A percentile compares a stretch with the other conserved stretches of the same genome.
These are phyloP conservation scores for Pseudonitzschia multiseries DNA, from an alignment of 108 stramenopile species.

Conservation along the genomic window DNA sequence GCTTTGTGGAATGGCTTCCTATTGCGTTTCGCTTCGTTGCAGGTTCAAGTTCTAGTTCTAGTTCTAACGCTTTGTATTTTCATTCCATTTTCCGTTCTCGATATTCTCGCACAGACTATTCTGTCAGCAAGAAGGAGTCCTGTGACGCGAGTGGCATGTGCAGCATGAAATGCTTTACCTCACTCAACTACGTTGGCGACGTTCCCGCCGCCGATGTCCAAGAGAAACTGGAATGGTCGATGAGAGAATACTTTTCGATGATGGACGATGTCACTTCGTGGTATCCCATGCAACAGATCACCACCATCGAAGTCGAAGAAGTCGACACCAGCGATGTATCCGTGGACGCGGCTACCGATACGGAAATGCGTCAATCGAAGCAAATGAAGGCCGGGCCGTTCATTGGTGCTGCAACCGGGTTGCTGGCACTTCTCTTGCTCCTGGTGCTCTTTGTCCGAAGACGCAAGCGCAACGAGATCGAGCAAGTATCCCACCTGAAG, in stretches of 20 bases:
- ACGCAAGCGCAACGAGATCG: slow-evolving; percentile 15
- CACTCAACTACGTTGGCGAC: background rate
- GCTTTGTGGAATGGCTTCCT: too few species aligned
- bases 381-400: slow-evolving; percentile 26
- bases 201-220: background rate
- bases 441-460: slow-evolving; percentile 32
- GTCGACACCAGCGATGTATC: background rate
- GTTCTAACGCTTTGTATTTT: too few species aligned
- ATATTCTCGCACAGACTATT: too few species aligned
- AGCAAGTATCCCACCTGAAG: slow-evolving; percentile 35
- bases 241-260: slow-evolving; percentile 1
- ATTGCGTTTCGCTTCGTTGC: too few species aligned
- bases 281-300: background rate
- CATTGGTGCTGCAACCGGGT: slow-evolving; percentile 36
- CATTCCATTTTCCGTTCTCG: background rate
- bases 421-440: slow-evolving; percentile 32
- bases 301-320: background rate
- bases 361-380: background rate
- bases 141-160: background rate
- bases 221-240: background rate
- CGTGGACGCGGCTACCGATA: background rate
- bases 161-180: background rate
- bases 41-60: too few species aligned
- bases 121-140: background rate
- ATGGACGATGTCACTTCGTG: slow-evolving; percentile 8